Percentiles rank a stretch among this genome's conserved stretches.
Conservation (phyloP, 1,139 yeast species). For the Kodamaea ohmeri region DNA sequence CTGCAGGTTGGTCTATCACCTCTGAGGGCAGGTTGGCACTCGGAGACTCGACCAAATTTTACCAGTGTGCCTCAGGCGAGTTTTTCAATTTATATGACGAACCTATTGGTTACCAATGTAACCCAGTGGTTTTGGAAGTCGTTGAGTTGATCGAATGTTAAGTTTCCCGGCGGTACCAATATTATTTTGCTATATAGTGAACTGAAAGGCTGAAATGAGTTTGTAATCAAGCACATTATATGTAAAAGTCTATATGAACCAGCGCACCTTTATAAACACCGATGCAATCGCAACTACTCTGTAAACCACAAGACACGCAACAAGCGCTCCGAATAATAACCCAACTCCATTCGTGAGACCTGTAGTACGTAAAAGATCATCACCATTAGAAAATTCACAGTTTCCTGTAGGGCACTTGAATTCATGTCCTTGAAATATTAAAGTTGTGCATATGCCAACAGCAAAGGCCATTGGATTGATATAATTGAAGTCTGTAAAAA, state of each 20-base stretch:
- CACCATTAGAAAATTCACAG: constrained; percentile 50
- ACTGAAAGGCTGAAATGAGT: no score
- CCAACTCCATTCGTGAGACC: constrained; percentile 28
- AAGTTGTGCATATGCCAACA: constrained; percentile 51
- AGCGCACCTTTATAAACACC: constrained; percentile 18
- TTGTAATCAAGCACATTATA: no score
- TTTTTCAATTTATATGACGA: constrained; percentile 40
- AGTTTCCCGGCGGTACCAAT: no score
- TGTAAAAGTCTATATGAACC: constrained; percentile 10
- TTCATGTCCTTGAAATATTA: constrained; percentile 18
- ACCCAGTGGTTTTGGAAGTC: constrained; percentile 36
- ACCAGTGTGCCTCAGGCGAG: constrained; percentile 45
- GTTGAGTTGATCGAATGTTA: constrained; percentile 37
- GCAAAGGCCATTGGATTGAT: constrained; percentile 72
- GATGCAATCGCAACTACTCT: constrained; percentile 19
- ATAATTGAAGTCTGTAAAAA: constrained; percentile 69
- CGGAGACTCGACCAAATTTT: constrained; percentile 35
- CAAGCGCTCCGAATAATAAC: constrained; percentile 23
- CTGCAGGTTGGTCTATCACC: constrained; percentile 46
- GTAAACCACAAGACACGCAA: constrained; percentile 21
- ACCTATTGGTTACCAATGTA: constrained; percentile 32
- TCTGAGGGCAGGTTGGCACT: constrained; percentile 35
- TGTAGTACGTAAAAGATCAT: constrained; percentile 43
- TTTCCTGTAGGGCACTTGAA: constrained; percentile 18
- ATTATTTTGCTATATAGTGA: no score